These are phyloP conservation scores for Venturia nashicola DNA, from an alignment of 2,329 filamentous ascomycete genomes.

Conservation along the genomic window DNA sequence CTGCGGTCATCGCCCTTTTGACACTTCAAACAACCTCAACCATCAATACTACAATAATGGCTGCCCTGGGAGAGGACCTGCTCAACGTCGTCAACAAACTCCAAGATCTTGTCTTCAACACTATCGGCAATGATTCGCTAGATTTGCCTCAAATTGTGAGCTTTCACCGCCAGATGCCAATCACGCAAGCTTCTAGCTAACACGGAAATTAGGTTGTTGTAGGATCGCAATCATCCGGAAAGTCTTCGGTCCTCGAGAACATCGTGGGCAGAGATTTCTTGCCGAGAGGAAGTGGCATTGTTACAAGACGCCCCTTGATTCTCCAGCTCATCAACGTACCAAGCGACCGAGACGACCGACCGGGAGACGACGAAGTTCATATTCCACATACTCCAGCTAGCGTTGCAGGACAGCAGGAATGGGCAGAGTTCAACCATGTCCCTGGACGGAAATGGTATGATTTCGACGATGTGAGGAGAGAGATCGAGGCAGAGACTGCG, in stretches of 20 bases:
- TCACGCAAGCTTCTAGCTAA: slow-evolving; percentile 10
- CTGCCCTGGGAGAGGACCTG: slow-evolving; percentile 89
- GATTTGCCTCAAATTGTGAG: slow-evolving; percentile 91
- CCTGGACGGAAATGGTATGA: slow-evolving; percentile 81
- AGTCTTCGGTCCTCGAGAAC: slow-evolving; percentile 97
- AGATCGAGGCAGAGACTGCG: slow-evolving; percentile 94
- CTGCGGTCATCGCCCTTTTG: not conserved
- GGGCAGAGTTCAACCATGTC: slow-evolving; percentile 95
- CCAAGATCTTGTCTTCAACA: slow-evolving; percentile 98
- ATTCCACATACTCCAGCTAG: slow-evolving; percentile 68
- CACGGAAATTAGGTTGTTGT: slow-evolving; percentile 66
- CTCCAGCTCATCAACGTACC: slow-evolving; percentile 97
- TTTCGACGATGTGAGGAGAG: slow-evolving; percentile 84
- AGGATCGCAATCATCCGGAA: slow-evolving; percentile 94
- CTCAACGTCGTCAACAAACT: slow-evolving; percentile 94
- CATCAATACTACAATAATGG: slow-evolving; percentile 44
- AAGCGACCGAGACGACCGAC: slow-evolving; percentile 55
- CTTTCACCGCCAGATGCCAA: not conserved
- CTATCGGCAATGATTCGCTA: slow-evolving; percentile 95
- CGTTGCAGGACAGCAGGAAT: slow-evolving; percentile 55
- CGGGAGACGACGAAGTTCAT: slow-evolving; percentile 50
- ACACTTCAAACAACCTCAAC: not conserved
- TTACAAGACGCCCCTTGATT: slow-evolving; percentile 86
- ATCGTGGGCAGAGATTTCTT: slow-evolving; percentile 97
- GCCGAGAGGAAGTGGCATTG: slow-evolving; percentile 90